Evolutionary conservation across 768 basidiomycete genomes (phyloP).

Genomic region (Auriscalpium vulgare): DNA sequence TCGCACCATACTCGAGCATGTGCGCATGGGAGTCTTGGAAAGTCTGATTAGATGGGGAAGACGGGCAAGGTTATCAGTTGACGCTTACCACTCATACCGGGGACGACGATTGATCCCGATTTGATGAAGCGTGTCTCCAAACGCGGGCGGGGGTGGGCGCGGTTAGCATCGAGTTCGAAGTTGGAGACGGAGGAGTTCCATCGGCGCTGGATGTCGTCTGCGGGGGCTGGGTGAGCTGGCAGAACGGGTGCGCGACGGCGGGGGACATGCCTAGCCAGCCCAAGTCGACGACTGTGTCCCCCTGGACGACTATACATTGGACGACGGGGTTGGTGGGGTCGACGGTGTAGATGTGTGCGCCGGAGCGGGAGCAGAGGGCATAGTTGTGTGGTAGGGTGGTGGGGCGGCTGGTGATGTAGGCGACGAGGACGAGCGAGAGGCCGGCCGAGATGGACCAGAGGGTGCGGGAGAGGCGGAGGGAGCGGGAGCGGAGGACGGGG

Average conservation of each 20-base stretch:
- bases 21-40: conserved; percentile 71
- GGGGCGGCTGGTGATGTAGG: conserved; percentile 1
- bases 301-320: conserved; percentile 58
- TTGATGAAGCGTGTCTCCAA: conserved; percentile 41
- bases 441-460: conserved; percentile 15
- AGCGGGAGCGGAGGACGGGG: neutral
- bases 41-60: conserved; percentile 11
- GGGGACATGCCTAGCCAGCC: conserved; percentile 48
- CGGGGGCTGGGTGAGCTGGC: conserved; percentile 1
- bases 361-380: conserved; percentile 53
- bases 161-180: conserved; percentile 13
- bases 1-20: conserved; percentile 71
- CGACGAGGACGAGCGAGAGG: conserved; percentile 16
- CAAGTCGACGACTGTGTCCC: conserved; percentile 39
- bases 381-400: conserved; percentile 30
- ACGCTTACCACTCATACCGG: conserved; percentile 61
- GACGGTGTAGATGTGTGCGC: conserved; percentile 57
- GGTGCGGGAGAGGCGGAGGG: neutral
- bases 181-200: conserved; percentile 26
- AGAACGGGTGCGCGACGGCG: neutral
- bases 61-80: neutral
- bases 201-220: conserved; percentile 36
- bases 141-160: conserved; percentile 17
- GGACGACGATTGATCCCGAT: conserved; percentile 55
- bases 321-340: conserved; percentile 41